phyloP scores from a whole-genome alignment of 1,139 yeast genomes.

The Yarrowia galli region DNA sequence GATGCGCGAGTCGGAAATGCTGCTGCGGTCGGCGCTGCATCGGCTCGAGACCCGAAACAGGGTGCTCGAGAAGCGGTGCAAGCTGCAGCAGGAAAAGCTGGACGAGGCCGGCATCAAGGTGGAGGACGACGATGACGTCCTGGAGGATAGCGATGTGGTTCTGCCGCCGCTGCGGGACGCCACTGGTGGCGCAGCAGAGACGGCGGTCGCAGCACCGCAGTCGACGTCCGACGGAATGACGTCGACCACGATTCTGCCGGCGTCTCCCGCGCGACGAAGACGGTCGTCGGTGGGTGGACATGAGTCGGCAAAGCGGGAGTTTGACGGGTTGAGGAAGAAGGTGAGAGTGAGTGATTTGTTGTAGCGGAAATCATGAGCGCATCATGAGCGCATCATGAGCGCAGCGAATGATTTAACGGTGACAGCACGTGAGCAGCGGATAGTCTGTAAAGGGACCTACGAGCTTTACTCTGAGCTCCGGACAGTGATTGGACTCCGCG shows the following conservation, averaged over 20 bases:
- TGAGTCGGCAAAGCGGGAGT: slow-evolving; percentile 34
- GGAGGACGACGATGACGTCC: slow-evolving; percentile 27
- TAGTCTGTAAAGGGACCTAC: too few relatives aligned
- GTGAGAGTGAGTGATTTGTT: slow-evolving; percentile 33
- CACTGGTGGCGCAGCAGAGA: not conserved
- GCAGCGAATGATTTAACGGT: not conserved
- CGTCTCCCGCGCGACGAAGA: slow-evolving; percentile 23
- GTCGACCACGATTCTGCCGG: slow-evolving; percentile 35
- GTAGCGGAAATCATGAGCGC: not conserved
- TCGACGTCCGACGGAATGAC: slow-evolving; percentile 7
- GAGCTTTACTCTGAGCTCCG: too few relatives aligned
- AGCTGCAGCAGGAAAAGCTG: slow-evolving; percentile 39
- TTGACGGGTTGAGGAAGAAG: slow-evolving; percentile 32
- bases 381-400: not conserved
- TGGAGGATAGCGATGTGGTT: slow-evolving; percentile 23
- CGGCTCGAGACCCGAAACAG: slow-evolving; percentile 38
- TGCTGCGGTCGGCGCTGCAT: slow-evolving; percentile 40
- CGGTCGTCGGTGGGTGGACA: slow-evolving; percentile 37
- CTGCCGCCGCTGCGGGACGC: slow-evolving; percentile 30
- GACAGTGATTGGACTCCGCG: too few relatives aligned
- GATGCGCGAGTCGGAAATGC: slow-evolving; percentile 43
- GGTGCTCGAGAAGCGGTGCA: slow-evolving; percentile 40
- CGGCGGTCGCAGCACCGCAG: not conserved
- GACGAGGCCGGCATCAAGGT: slow-evolving; percentile 25
- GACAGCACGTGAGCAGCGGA: too few relatives aligned